Conservation (phyloP, 768 basidiomycete genomes). For the Agrocybe pediades region DNA sequence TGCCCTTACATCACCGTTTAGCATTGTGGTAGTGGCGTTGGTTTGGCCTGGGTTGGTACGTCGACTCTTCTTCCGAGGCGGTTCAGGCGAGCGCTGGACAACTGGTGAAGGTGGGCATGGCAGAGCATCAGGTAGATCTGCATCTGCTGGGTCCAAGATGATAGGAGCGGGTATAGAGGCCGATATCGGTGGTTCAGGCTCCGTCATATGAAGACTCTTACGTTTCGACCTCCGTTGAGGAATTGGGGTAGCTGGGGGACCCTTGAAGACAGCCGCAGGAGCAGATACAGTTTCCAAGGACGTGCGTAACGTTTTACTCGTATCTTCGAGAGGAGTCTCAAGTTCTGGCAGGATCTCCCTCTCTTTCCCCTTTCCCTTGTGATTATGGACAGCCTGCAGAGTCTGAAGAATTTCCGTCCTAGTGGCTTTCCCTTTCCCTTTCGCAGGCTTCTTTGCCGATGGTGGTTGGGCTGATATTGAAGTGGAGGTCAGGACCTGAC, state of each 20-base stretch:
- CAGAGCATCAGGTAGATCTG: not conserved
- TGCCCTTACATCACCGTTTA: not conserved
- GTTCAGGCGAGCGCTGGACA: not conserved
- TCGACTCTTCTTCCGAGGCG: not conserved
- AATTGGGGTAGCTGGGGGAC: not conserved
- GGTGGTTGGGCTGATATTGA: constrained; percentile 28
- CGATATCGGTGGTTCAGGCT: not conserved
- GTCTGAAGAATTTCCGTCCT: constrained; percentile 32
- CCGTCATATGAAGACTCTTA: not conserved
- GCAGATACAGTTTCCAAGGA: constrained; percentile 6
- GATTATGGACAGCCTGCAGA: constrained; percentile 11
- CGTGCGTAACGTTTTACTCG: not conserved
- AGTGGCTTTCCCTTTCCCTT: constrained; percentile 22
- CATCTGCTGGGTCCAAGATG: not conserved
- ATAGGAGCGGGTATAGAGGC: not conserved
- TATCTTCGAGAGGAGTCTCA: not conserved
- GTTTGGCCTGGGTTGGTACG: not conserved
- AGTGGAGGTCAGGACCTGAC: constrained; percentile 39
- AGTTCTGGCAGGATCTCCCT: constrained; percentile 10
- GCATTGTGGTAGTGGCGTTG: not conserved
- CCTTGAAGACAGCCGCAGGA: not conserved
- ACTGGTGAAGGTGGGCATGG: not conserved
- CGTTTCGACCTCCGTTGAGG: not conserved
- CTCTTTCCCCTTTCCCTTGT: constrained; percentile 29
- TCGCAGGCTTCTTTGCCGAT: constrained; percentile 19